Evolutionary conservation across 208 protist genomes (phyloP).

Genomic region (Trypanosoma lewisi): DNA sequence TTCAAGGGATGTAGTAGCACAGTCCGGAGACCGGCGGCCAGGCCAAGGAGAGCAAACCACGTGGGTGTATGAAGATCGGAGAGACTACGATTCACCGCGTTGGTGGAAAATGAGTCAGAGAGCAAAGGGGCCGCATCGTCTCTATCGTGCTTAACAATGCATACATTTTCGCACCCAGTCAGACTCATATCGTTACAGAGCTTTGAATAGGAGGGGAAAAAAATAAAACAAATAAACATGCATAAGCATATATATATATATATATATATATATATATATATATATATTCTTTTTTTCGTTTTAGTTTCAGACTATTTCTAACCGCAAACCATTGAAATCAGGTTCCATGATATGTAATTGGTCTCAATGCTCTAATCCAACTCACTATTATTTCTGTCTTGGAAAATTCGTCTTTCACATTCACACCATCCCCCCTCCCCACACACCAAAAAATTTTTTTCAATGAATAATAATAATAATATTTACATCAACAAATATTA

Average conservation of each 20-base stretch:
- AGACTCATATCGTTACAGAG: background rate
- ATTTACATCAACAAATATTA: background rate
- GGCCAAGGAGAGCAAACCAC: constrained; percentile 64
- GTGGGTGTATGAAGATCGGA: constrained; percentile 80
- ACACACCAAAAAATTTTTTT: background rate
- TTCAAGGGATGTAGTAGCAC: constrained; percentile 82
- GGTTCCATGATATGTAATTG: too few relatives aligned
- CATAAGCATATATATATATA: background rate
- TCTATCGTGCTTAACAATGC: background rate
- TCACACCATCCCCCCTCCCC: too few relatives aligned
- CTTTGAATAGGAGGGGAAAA: constrained; percentile 12
- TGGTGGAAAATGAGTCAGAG: constrained; percentile 34
- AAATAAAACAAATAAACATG: background rate
- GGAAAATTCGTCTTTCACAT: too few relatives aligned
- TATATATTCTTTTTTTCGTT: too few relatives aligned
- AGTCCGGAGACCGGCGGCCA: constrained; percentile 63
- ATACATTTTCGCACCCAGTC: background rate
- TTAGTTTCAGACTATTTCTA: background rate
- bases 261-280: background rate
- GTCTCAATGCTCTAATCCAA: too few relatives aligned
- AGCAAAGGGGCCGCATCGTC: background rate
- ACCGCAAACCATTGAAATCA: background rate
- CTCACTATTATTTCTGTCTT: too few relatives aligned
- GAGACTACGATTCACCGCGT: constrained; percentile 73
- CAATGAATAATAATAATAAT: too few relatives aligned